Base-by-base conservation (phyloP, 495 filamentous ascomycete species). In the Hyaloscypha variabilis region DNA sequence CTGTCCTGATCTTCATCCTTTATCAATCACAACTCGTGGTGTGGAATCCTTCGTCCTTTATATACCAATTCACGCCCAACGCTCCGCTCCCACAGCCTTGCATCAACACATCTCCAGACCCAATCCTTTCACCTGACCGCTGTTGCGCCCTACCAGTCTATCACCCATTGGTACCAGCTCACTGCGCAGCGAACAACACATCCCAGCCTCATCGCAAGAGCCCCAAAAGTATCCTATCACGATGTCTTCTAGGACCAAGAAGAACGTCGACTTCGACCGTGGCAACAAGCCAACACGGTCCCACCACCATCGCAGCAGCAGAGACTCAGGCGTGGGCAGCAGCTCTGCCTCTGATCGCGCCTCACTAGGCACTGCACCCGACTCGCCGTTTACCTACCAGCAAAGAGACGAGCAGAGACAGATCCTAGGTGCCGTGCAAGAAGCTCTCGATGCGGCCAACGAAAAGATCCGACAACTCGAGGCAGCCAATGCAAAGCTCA, bases 211-310 rank as follows among this genome's bases (percentile, higher is more conserved):
- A 46, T 61, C 10, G 10, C 24, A 46, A 46, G 39, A 46, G 39
- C 39, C 39, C 39, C 39, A 46, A 46, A n/a, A 29, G 23, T 26
- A 52, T 62, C 50, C 59, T 52, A 51, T 62, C 62, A 62, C 55
- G 1, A 67, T 67, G 69, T 72, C 70, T 14, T 36, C 63, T n/a
- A 63, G 60, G 42, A 50, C 52, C 8, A 60, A 57, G 29, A 72
- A 68, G 61, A 61, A 62, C 49, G 67, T 71, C 31, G 63, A 66
- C 52, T 68, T 65, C 39, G 60, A 74, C 76, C 51, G 77, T 56
- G 24, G n/a, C n/a, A 58, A 36, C 19, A 65, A 58, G 62, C 61
- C 82, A 89, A 90, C 76, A 77, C 90, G 30, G 87, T 89, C 25
- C 23, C 55, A 64, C 24, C 14, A 21, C 17, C 62, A 57, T 34